phyloP scores from a whole-genome alignment of 257 asterid species.

The Fraxinus anomala region DNA sequence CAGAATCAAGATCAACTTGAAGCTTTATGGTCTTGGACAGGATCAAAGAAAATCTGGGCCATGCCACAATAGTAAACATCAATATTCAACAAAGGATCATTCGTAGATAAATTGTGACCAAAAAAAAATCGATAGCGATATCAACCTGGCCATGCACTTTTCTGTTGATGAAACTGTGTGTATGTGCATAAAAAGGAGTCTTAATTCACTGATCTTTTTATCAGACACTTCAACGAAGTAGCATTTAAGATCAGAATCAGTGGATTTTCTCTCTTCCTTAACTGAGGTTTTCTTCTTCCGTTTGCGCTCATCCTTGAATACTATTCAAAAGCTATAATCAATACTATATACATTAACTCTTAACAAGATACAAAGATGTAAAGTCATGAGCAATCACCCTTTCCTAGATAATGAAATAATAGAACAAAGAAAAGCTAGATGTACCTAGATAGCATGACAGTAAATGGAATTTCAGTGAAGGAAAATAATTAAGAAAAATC shows the following conservation, averaged over 20 bases:
- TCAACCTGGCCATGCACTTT: slow-evolving; percentile 84
- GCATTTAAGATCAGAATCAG: slow-evolving; percentile 44
- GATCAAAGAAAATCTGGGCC: slow-evolving; percentile 69
- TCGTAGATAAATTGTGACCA: background rate
- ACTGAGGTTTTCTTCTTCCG: slow-evolving; percentile 39
- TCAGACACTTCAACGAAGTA: slow-evolving; percentile 52
- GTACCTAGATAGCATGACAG: background rate
- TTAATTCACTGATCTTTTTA: slow-evolving; percentile 49
- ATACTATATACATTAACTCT: background rate
- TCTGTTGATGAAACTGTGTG: slow-evolving; percentile 65
- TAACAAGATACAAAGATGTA: background rate
- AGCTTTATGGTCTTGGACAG: slow-evolving; percentile 71
- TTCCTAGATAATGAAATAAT: background rate
- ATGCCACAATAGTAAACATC: slow-evolving; percentile 19
- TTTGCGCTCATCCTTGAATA: slow-evolving; percentile 65
- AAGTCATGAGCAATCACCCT: background rate
- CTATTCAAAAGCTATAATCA: slow-evolving; percentile 42
- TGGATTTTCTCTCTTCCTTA: slow-evolving; percentile 29
- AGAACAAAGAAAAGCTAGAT: background rate
- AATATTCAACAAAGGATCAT: background rate
- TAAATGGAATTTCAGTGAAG: background rate
- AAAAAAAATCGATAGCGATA: slow-evolving; percentile 12
- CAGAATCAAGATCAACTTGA: slow-evolving; percentile 53
- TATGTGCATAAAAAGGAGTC: slow-evolving; percentile 76
- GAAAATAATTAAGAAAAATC: slow-evolving; percentile 19